A percentile compares a stretch with the other conserved stretches of the same genome.
These are phyloP conservation scores for Xerocomus minutiporus DNA, from an alignment of 1,284 basidiomycete species.

Conservation along the genomic window DNA sequence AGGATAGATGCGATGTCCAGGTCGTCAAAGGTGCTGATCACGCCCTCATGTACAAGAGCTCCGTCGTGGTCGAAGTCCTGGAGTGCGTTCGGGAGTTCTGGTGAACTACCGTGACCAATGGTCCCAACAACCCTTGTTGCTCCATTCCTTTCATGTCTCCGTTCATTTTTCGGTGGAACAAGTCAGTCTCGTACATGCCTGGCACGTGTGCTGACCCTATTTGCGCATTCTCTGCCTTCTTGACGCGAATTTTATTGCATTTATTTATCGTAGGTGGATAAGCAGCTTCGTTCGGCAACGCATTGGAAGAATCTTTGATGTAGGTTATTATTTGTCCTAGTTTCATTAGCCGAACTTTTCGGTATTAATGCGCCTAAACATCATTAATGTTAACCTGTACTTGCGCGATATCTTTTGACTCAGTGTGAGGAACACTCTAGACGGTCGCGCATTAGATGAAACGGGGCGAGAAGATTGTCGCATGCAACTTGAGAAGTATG, in stretches of 20 bases:
- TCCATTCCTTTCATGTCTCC: conserved; percentile 21
- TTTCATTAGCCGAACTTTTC: conserved; percentile 15
- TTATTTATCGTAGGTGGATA: conserved; percentile 28
- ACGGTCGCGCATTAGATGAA: too few relatives aligned
- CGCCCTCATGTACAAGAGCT: conserved; percentile 85
- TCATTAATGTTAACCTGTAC: conserved; percentile 32
- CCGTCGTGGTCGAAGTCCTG: conserved; percentile 84
- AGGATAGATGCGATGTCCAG: conserved; percentile 69
- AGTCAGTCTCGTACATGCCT: conserved; percentile 3
- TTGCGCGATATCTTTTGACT: conserved; percentile 1
- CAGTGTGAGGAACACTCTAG: too few relatives aligned
- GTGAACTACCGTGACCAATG: conserved; percentile 30
- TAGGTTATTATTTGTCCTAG: conserved; percentile 26
- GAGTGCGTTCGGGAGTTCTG: conserved; percentile 65
- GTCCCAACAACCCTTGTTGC: conserved; percentile 12
- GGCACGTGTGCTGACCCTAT: conserved; percentile 1
- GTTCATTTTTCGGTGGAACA: conserved; percentile 16
- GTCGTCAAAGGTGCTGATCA: conserved; percentile 88
- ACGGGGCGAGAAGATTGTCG: too few relatives aligned
- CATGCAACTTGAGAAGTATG: too few relatives aligned
- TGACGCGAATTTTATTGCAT: conserved; percentile 8
- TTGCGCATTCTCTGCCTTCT: conserved; percentile 6
- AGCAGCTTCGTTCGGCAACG: conserved; percentile 16
- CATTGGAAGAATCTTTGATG: conserved; percentile 30
- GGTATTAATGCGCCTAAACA: conserved; percentile 33